Evolutionary conservation across 208 protist genomes (phyloP), one percentile per base, ranked within the genome.

Genomic region (Leishmania turanica): DNA sequence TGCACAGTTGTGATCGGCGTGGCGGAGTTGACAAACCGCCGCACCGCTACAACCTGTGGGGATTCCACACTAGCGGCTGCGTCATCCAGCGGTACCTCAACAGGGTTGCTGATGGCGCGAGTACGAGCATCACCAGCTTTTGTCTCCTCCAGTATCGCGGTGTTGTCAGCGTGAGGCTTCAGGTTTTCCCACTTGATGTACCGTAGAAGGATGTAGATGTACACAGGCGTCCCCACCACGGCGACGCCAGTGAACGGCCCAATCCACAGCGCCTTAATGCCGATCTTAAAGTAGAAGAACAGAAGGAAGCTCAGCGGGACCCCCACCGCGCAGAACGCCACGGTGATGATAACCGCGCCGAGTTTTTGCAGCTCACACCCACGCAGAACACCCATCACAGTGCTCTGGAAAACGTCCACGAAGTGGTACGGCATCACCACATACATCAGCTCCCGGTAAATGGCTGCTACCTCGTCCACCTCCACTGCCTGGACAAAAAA

Each of bases 361-460:
- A 93, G 71, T 69, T 88, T 89, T 80, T 97, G 93, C 65, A 95
- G 74, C 75, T 87, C 90, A 82, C 91, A 95, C 42, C 93, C 93
- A 45, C 93, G 89, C 42, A 97, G 83, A 62, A 93, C 88, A 49
- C 88, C 89, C 91, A 97, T 95, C 34, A 95, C 82, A 62, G 87
- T 94, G 83, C 90, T 94, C 85, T 97, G 93, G 78, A 95, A 93
- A 15, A 92, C 87, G 70, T 97, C 92, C 71, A 93, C 87, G 75
- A 95, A 81, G 88, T 97, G 93, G 78, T 95, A 97, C n/a, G 91
- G 90, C 56, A 95, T 84, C 21, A 93, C 90, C 74, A 90, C 79
- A 58, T 80, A 87, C 90, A 95, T 95, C 42, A 95, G 82, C 11
- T 81, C n/a, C 49, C 85, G 79, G 79, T 92, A 95, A 42, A 92